Evolutionary conservation across 495 filamentous ascomycete species (phyloP).

Genomic region (Trichoderma orchidacearum): DNA sequence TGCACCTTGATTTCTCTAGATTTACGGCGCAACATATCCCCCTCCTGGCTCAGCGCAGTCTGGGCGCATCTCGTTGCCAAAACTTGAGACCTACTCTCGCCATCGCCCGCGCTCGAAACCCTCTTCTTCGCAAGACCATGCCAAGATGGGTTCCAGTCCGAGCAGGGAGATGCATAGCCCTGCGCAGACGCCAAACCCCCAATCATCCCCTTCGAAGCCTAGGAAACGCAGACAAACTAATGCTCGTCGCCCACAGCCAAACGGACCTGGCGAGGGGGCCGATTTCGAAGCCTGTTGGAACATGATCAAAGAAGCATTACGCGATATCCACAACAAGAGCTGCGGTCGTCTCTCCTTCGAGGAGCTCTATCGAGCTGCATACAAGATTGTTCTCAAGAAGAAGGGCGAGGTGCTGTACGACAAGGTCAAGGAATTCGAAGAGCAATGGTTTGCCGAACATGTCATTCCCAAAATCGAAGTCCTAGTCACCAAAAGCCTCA

Average conservation of each 20-base stretch:
- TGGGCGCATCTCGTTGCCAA: not conserved
- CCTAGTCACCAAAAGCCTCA: constrained; percentile 47
- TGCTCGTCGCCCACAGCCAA: constrained; percentile 8
- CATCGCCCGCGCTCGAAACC: not conserved
- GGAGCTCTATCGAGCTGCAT: constrained; percentile 88
- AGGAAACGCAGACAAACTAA: not conserved
- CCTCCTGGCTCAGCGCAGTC: not conserved
- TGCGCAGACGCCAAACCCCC: not conserved
- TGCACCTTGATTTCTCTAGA: not conserved
- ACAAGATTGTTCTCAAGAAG: constrained; percentile 84
- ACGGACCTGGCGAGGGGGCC: constrained; percentile 13
- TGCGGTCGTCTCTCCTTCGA: constrained; percentile 87
- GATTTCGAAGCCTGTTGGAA: constrained; percentile 80
- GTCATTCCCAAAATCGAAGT: constrained; percentile 50
- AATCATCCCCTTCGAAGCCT: not conserved
- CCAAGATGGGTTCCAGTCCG: not conserved
- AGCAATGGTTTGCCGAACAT: constrained; percentile 57
- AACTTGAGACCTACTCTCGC: not conserved
- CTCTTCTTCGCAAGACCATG: not conserved
- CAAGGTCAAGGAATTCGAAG: constrained; percentile 63
- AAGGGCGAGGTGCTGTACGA: constrained; percentile 76
- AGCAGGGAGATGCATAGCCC: not conserved
- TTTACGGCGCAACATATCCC: not conserved
- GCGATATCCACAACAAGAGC: constrained; percentile 84
- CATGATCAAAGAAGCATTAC: constrained; percentile 55